Evolutionary conservation across 768 basidiomycete genomes (phyloP).

Genomic region (Strobilomyces echinocephalus): DNA sequence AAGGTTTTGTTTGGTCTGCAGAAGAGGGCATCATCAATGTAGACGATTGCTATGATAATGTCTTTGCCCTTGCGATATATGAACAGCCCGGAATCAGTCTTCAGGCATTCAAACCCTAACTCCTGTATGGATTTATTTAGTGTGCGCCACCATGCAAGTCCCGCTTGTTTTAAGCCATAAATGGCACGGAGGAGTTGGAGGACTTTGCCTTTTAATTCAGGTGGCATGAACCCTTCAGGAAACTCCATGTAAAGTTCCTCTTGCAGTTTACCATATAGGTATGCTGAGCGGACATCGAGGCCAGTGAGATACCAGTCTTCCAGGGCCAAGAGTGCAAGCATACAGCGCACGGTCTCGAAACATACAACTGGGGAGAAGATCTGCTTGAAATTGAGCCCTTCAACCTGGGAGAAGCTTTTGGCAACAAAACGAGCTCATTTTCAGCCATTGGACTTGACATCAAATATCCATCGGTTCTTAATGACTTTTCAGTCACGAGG

Average conservation of each 20-base stretch:
- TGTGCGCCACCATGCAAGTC: background rate
- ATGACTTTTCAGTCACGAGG: too few relatives aligned
- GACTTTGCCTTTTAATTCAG: background rate
- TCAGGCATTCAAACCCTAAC: background rate
- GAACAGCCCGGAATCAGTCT: background rate
- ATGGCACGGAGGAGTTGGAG: background rate
- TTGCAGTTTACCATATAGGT: background rate
- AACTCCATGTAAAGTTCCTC: background rate
- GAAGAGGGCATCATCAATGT: background rate
- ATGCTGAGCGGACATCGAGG: background rate
- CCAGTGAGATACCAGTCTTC: background rate
- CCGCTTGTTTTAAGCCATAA: background rate
- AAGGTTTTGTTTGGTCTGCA: too few relatives aligned
- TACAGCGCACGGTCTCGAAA: too few relatives aligned
- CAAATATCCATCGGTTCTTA: background rate
- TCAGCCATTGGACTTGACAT: background rate
- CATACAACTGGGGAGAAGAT: background rate
- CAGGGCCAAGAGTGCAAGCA: background rate
- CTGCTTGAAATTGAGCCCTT: background rate
- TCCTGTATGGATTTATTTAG: background rate
- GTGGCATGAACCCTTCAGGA: background rate
- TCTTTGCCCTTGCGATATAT: background rate
- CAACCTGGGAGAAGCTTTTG: background rate
- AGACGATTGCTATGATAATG: background rate
- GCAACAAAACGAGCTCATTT: background rate